Conservation (phyloP, 305 asterid species). For the Fraxinus ornus region DNA sequence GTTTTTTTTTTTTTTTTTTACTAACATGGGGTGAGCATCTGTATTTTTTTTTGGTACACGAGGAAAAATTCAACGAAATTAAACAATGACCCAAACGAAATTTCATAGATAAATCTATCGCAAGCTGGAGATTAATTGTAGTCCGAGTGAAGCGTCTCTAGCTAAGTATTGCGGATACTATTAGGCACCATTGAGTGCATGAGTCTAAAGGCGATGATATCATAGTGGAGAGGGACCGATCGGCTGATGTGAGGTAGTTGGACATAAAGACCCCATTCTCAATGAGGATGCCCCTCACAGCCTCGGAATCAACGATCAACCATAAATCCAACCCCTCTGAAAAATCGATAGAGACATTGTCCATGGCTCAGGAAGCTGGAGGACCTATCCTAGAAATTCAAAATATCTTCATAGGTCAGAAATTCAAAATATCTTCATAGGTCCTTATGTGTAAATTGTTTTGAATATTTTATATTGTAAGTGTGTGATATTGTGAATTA, state of each 20-base stretch:
- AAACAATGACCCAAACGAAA: background rate
- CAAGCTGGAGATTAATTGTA: background rate
- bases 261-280: too few species aligned
- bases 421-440: too few species aligned
- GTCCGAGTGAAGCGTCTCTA: background rate
- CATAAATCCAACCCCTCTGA: background rate
- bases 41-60: too few species aligned
- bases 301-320: background rate
- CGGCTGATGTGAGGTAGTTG: background rate
- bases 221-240: background rate
- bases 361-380: background rate
- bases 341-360: background rate
- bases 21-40: too few species aligned
- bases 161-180: background rate
- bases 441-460: background rate
- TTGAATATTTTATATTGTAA: background rate
- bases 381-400: background rate
- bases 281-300: background rate
- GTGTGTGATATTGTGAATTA: background rate
- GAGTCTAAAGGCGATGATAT: background rate
- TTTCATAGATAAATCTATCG: background rate
- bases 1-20: too few species aligned
- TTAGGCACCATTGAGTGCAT: background rate
- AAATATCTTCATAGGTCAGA: background rate
- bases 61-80: too few species aligned